These are phyloP conservation scores for Ceratocystis variospora DNA, from an alignment of 2,329 filamentous ascomycete species.

Conservation along the genomic window DNA sequence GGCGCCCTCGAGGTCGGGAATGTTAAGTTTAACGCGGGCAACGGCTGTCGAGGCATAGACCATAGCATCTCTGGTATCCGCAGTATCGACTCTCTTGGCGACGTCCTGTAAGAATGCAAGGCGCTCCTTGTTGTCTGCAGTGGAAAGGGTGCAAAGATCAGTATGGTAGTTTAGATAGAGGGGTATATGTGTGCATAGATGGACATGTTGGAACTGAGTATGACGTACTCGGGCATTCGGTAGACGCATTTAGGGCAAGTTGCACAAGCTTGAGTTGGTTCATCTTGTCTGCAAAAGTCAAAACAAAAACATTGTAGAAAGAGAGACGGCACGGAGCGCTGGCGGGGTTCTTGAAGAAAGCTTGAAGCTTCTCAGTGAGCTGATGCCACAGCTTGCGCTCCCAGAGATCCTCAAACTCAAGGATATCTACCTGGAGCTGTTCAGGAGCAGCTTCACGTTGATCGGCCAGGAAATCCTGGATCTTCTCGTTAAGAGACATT, in stretches of 20 bases:
- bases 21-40: constrained; percentile 69
- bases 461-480: constrained; percentile 81
- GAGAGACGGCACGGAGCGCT: constrained; percentile 74
- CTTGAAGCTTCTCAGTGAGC: constrained; percentile 74
- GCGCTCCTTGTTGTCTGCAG: constrained; percentile 71
- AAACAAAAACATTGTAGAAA: constrained; percentile 88
- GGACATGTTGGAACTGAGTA: not conserved
- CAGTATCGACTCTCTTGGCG: constrained; percentile 77
- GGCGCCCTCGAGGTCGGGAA: constrained; percentile 68
- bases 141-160: not conserved
- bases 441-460: constrained; percentile 79
- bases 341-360: constrained; percentile 72
- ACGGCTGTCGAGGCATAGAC: constrained; percentile 88
- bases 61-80: constrained; percentile 85
- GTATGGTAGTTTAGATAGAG: not conserved
- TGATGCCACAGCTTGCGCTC: constrained; percentile 99
- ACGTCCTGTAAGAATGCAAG: constrained; percentile 73
- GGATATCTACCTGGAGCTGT: constrained; percentile 73
- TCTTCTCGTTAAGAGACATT: constrained; percentile 48
- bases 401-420: constrained; percentile 93
- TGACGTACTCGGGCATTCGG: constrained; percentile 60
- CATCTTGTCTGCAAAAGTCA: constrained; percentile 95
- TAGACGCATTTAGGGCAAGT: constrained; percentile 72
- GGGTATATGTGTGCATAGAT: not conserved
- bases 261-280: constrained; percentile 96